Base-by-base conservation (phyloP, 1,284 basidiomycete species). In the Cutaneotrichosporon mucoides region DNA sequence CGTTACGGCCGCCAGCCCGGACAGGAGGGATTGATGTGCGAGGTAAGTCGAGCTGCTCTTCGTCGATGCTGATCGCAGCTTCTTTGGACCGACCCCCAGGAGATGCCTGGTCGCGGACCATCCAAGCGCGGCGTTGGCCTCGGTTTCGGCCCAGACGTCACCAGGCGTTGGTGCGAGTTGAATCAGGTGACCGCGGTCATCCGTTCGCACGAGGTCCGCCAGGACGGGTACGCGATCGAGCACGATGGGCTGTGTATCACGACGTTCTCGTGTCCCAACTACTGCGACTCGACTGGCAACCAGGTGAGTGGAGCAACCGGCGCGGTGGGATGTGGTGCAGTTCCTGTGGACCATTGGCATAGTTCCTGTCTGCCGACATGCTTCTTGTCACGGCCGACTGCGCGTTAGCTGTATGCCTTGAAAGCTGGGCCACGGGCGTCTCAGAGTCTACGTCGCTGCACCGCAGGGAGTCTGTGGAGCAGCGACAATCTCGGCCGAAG, bases 41-140 rank as follows among this genome's bases (percentile, higher is more conserved):
- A 83, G 24, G 24, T 24, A 24, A 24, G 24, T 24, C 24, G 24
- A 24, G 24, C 24, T 24, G 24, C 24, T 24, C 24, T 24, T 24
- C 24, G 24, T 24, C 24, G 24, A 24, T 24, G 24, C 24, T 24
- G 24, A 24, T 24, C 24, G 24, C 24, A 24, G 84, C 75, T 87
- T 35, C 82, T 96, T 16, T 96, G 93, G 93, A 96, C 92, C 7
- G 96, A 99, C 79, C 95, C 96, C 33, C 95, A 98, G 78, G 87
- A 88, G 45, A 76, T 82, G 48, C 86, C 86, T 11, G 96, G 96
- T n/a, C 86, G 96, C 43, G 94, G 94, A 0, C 95, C 95, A 5
- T 94, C 90, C 72, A 99, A 99, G 83, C 86, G 96, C 33, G 95
- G 95, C 63, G 93, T 98, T 54, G 95, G 96, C 15, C 87, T 96